A percentile compares a stretch with the other conserved stretches of the same genome.
phyloP scores from a whole-genome alignment of 208 protist genomes.

The Trypanosoma mega region DNA sequence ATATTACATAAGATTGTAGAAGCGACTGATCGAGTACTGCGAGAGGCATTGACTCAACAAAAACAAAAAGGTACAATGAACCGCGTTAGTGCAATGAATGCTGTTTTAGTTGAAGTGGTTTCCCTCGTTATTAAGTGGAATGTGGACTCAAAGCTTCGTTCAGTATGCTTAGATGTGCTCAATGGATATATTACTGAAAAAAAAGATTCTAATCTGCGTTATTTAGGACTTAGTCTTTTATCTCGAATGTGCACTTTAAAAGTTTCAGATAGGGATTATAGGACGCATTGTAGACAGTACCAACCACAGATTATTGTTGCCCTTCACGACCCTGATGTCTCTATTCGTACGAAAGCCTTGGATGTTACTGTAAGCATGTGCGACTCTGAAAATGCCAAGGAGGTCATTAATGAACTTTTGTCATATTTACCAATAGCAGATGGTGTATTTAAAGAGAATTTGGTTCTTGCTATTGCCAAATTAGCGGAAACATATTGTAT shows the following conservation, averaged over 20 bases:
- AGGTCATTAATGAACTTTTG: slow-evolving; percentile 94
- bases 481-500: slow-evolving; percentile 95
- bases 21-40: slow-evolving; percentile 84
- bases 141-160: slow-evolving; percentile 75
- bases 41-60: slow-evolving; percentile 79
- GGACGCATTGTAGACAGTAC: slow-evolving; percentile 82
- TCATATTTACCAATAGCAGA: slow-evolving; percentile 91
- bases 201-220: slow-evolving; percentile 90
- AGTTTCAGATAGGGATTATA: slow-evolving; percentile 60
- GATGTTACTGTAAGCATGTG: slow-evolving; percentile 98
- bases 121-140: slow-evolving; percentile 93
- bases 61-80: slow-evolving; percentile 90
- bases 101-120: slow-evolving; percentile 97
- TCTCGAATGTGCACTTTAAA: slow-evolving; percentile 40
- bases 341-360: slow-evolving; percentile 96
- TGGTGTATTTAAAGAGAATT: slow-evolving; percentile 91
- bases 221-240: slow-evolving; percentile 87
- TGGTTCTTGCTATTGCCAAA: slow-evolving; percentile 95
- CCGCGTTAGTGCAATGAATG: slow-evolving; percentile 96
- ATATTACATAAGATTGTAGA: slow-evolving; percentile 84
- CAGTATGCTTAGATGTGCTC: slow-evolving; percentile 80
- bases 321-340: slow-evolving; percentile 96
- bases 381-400: slow-evolving; percentile 84
- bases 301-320: slow-evolving; percentile 91
- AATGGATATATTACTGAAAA: slow-evolving; percentile 88